Evolutionary conservation across 768 basidiomycete species (phyloP), one percentile per base, ranked within the genome.

Genomic region (Erythrobasidium yunnanense): DNA sequence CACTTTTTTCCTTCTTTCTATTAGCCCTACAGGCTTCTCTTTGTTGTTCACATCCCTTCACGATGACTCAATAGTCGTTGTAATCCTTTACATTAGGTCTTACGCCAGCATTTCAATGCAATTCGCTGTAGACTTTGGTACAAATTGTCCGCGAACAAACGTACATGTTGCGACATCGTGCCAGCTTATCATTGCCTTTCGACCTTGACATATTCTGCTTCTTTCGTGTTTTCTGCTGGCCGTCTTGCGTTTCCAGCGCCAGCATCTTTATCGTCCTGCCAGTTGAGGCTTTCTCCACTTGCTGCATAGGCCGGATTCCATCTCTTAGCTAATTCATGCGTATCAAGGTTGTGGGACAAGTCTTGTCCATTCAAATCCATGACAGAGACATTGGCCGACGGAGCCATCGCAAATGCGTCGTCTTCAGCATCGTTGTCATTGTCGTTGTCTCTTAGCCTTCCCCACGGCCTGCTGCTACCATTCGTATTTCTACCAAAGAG

Each of bases 241-340:
- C n/a, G 38, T 11, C 38, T 55, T 27, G n/a, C 30, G n/a, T n/a
- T n/a, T n/a, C n/a, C n/a, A n/a, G n/a, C n/a, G n/a, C n/a, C n/a
- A n/a, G n/a, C n/a, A n/a, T n/a, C n/a, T n/a, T n/a, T 20, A 22
- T 46, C 38, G 17, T 23, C 22, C 22, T 4, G 22, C 38, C 35
- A 46, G 32, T 18, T 58, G 2, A 58, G 7, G 45, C 56, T 58
- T 46, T 58, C 56, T 18, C 56, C 56, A 22, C 56, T 58, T 11
- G 56, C 56, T 27, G 56, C 56, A 22, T 42, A 58, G 4, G 45
- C 56, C 18, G 35, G 38, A 17, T 58, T 38, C 34, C 38, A 42
- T 25, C 22, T 4, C 38, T 33, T 38, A 35, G 55, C 29, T 17
- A 25, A 29, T 11, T 29, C 25, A 29, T 56, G 35, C 32, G 55